Percentiles rank a stretch among this genome's conserved stretches.
Evolutionary conservation across 2,329 filamentous ascomycete species (phyloP).

Genomic region (Ophiostoma australiae): DNA sequence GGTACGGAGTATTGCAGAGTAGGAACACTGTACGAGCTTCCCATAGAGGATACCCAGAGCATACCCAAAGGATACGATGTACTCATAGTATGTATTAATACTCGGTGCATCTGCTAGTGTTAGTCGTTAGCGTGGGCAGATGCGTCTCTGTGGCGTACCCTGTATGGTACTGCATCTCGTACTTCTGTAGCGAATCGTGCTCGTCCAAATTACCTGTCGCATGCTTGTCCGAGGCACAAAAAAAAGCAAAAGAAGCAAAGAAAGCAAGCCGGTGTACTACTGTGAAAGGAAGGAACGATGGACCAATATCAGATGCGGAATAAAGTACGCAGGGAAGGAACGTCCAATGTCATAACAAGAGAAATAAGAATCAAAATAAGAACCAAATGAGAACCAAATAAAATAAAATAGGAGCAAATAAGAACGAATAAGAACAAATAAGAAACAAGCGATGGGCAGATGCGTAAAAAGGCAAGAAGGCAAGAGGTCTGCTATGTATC

Average conservation of each 20-base stretch:
- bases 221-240: neutral
- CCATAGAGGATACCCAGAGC: neutral
- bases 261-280: neutral
- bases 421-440: neutral
- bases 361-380: no score
- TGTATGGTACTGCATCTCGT: no score
- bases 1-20: neutral
- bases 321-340: neutral
- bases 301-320: neutral
- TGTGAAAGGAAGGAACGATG: neutral
- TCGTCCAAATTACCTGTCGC: neutral
- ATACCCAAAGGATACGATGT: no score
- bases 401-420: no score
- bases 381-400: no score
- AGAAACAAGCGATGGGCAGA: neutral
- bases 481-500: neutral
- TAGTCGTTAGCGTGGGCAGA: neutral
- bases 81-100: no score
- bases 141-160: no score
- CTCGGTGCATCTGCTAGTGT: neutral
- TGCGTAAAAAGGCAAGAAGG: constrained; percentile 5
- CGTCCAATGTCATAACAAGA: neutral
- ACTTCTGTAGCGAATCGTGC: neutral
- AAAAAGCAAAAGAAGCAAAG: neutral
- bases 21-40: neutral